phyloP scores from a whole-genome alignment of 2,329 filamentous ascomycete genomes.

The Paradendryphiella salina region DNA sequence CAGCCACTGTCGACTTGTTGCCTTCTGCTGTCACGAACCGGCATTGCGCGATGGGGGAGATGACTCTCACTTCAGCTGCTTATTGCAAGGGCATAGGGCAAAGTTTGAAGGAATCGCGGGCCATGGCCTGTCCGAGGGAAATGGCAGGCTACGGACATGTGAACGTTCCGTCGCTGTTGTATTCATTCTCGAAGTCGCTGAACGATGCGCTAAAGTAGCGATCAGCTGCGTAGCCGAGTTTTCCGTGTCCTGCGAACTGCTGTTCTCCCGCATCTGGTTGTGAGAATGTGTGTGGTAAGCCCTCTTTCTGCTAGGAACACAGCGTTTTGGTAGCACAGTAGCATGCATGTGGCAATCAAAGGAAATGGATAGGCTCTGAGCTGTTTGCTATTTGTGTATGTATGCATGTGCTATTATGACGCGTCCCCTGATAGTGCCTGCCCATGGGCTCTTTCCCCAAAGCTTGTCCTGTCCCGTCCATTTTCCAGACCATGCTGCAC shows the following conservation, averaged over 20 bases:
- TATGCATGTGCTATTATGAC: background rate
- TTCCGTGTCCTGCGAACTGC: slow-evolving; percentile 7
- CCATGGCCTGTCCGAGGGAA: background rate
- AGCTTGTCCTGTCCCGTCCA: background rate
- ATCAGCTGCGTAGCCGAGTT: slow-evolving; percentile 7
- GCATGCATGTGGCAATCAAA: background rate
- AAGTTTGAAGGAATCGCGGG: background rate
- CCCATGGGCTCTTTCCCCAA: slow-evolving; percentile 1
- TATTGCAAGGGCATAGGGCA: background rate
- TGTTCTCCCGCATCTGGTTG: slow-evolving; percentile 9
- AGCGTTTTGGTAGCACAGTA: too few relatives aligned
- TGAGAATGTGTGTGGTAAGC: background rate
- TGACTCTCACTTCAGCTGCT: slow-evolving; percentile 19
- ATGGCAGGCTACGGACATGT: background rate
- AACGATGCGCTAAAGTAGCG: slow-evolving; percentile 2
- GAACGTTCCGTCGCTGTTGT: slow-evolving; percentile 3
- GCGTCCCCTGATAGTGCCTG: background rate
- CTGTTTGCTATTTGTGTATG: background rate
- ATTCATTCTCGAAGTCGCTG: background rate
- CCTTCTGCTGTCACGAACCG: slow-evolving; percentile 21
- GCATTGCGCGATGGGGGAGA: slow-evolving; percentile 18
- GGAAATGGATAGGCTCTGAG: background rate
- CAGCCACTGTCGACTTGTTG: slow-evolving; percentile 22
- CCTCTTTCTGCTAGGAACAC: background rate
- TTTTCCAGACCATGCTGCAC: slow-evolving; percentile 20